These are phyloP conservation scores for Leptomonas pyrrhocoris DNA, from an alignment of 208 protist genomes.

Conservation along the genomic window DNA sequence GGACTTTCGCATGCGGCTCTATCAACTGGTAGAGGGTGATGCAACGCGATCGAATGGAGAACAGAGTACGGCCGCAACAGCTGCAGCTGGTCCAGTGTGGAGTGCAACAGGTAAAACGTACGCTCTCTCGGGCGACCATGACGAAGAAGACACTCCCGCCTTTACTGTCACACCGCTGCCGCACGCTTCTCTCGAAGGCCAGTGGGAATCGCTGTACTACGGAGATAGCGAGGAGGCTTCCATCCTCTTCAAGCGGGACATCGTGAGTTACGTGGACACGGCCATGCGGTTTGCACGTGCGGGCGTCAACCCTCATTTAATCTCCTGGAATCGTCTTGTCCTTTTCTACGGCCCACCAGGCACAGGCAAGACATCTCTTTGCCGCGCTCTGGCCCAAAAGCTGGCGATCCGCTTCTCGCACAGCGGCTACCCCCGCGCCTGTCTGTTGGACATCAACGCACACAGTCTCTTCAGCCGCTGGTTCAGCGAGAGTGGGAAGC, in stretches of 20 bases:
- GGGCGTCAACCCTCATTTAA: conserved; percentile 80
- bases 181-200: conserved; percentile 68
- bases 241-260: conserved; percentile 76
- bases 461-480: conserved; percentile 96
- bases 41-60: too few relatives aligned
- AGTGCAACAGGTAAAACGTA: not conserved
- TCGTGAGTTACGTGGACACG: conserved; percentile 92
- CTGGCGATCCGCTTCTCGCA: conserved; percentile 62
- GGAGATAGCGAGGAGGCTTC: conserved; percentile 58
- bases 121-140: not conserved
- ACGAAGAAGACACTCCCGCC: conserved; percentile 22
- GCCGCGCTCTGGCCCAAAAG: conserved; percentile 88
- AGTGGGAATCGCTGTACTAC: conserved; percentile 91
- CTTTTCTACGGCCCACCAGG: conserved; percentile 94
- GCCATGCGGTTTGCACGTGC: conserved; percentile 85
- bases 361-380: conserved; percentile 95
- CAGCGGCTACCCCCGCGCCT: conserved; percentile 41
- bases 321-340: conserved; percentile 82
- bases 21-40: conserved; percentile 14
- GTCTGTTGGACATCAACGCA: conserved; percentile 95
- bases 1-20: conserved; percentile 27
- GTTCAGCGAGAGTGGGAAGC: conserved; percentile 98
- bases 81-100: too few relatives aligned
- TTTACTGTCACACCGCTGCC: conserved; percentile 72
- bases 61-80: too few relatives aligned